Percentiles rank a stretch among this genome's conserved stretches.
Conservation (phyloP, 1,284 basidiomycete genomes). For the Pholiota adiposa region DNA sequence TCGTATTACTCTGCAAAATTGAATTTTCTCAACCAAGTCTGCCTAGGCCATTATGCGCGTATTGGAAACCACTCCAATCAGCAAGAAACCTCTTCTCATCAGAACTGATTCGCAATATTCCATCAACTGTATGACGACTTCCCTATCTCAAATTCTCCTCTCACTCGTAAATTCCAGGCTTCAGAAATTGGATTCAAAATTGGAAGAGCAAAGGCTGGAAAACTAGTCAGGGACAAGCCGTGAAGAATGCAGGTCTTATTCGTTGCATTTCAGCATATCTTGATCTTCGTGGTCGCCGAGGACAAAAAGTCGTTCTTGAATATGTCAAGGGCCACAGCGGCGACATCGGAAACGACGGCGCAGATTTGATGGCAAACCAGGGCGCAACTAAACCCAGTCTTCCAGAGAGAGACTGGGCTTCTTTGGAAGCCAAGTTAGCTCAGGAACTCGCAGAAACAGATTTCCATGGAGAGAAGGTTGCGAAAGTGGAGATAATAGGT, state of each 20-base stretch:
- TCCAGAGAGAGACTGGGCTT: constrained; percentile 61
- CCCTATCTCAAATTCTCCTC: not conserved
- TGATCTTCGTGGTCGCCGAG: constrained; percentile 46
- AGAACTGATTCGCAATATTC: constrained; percentile 80
- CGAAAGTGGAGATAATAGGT: not conserved
- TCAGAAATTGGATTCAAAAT: constrained; percentile 62
- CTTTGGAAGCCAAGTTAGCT: constrained; percentile 22
- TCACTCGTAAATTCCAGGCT: constrained; percentile 45
- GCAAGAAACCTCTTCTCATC: constrained; percentile 61
- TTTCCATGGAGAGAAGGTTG: not conserved
- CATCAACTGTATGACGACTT: constrained; percentile 58
- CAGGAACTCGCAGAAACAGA: constrained; percentile 10
- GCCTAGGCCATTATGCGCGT: constrained; percentile 75
- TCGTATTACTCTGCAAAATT: not conserved
- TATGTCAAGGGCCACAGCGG: constrained; percentile 78
- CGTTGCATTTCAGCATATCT: constrained; percentile 62
- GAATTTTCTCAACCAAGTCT: not conserved
- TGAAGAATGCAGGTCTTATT: constrained; percentile 72
- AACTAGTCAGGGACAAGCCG: constrained; percentile 50
- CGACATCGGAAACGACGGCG: constrained; percentile 77
- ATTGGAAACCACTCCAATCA: constrained; percentile 66
- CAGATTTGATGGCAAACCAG: constrained; percentile 68
- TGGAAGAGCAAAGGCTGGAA: constrained; percentile 64
- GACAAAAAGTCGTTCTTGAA: constrained; percentile 59
- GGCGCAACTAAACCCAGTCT: constrained; percentile 47